Base-by-base conservation (phyloP, 164 flowering plant species). In the Akebia trifoliata region DNA sequence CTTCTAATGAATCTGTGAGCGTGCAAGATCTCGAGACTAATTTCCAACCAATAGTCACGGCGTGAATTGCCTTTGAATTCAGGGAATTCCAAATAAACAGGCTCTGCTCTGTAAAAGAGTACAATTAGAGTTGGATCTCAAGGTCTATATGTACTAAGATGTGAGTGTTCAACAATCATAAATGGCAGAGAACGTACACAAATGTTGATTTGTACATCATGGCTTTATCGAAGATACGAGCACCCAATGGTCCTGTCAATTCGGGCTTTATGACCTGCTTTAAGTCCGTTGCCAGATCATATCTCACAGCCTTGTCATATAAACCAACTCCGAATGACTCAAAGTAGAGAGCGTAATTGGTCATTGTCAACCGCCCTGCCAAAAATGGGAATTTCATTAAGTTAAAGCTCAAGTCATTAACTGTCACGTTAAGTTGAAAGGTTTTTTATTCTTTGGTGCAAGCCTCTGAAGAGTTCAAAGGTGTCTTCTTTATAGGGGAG, bases 31-130 rank as follows among this genome's bases (percentile, higher is more conserved):
- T 91, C 97, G 42, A 78, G 80, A 63, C 73, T 71, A 56, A 86
- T 74, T 69, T 79, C 94, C 70, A 91, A 72, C 96, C 97, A 91
- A 68, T 87, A 88, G 64, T 86, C 88, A 21, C 97, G 84, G n/a
- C 97, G 80, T 52, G 85, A 78, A 68, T 71, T 77, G 44, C 92
- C 83, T 54, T 84, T 91, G 50, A 91, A 78, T 73, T 87, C 97
- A 54, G 94, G 87, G 68, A 90, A 87, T 75, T 87, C 97, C 44
- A 85, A 66, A 57, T 61, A 81, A 17, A 86, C 74, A 55, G 96
- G 87, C 66, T 86, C 96, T 69, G 63, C 18, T 66, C 97, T 87
- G 87, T 62, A 70, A 66, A 65, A 35, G 47, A 49, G 22, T 50
- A 31, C 24, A 54, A 31, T 40, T 43, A 65, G 30, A 63, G 46